These are phyloP conservation scores for Terfezia claveryi DNA, from an alignment of 495 filamentous ascomycete species.

Conservation along the genomic window DNA sequence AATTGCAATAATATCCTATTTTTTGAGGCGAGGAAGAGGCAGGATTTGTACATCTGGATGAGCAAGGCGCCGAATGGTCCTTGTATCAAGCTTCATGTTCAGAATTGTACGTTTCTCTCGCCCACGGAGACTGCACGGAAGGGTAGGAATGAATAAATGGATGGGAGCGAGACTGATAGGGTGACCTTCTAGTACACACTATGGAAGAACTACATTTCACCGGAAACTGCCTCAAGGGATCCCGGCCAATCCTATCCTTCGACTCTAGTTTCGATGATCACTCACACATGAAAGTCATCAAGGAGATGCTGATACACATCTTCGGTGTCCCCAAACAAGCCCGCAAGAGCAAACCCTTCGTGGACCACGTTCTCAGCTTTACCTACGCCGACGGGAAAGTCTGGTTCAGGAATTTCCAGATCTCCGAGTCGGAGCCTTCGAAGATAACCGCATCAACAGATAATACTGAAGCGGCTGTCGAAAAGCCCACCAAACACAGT, in stretches of 20 bases:
- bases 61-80: constrained; percentile 88
- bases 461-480: no score
- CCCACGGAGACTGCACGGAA: background rate
- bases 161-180: background rate
- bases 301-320: constrained; percentile 74
- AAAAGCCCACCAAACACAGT: no score
- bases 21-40: constrained; percentile 85
- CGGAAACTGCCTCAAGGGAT: constrained; percentile 89
- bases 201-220: constrained; percentile 93
- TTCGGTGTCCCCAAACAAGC: constrained; percentile 81
- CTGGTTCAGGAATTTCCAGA: constrained; percentile 89
- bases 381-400: constrained; percentile 86
- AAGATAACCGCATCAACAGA: constrained; percentile 17
- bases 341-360: constrained; percentile 79
- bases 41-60: constrained; percentile 88
- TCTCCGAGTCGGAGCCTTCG: constrained; percentile 52
- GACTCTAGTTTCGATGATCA: constrained; percentile 61
- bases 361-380: constrained; percentile 86
- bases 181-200: constrained; percentile 42
- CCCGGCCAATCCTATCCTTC: constrained; percentile 84
- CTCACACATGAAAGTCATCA: constrained; percentile 47
- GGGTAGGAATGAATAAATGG: background rate
- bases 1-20: constrained; percentile 98
- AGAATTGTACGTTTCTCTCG: constrained; percentile 30
- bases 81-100: constrained; percentile 65